Conservation (phyloP, 495 filamentous ascomycete species). For the Bacidia gigantensis region DNA sequence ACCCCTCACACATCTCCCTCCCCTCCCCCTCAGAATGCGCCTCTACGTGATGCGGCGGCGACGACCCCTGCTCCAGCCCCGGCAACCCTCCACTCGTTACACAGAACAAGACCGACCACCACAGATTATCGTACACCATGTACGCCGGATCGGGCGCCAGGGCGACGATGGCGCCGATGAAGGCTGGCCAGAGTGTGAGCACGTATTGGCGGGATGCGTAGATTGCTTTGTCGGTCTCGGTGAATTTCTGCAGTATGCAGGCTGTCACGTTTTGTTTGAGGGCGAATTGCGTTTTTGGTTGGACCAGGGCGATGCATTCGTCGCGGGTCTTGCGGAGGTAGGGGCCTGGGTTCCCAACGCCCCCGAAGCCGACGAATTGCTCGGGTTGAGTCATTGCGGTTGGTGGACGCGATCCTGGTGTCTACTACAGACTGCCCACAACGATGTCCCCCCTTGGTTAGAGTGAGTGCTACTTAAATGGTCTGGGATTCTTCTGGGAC, state of each 20-base stretch:
- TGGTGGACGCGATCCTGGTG: too few species aligned
- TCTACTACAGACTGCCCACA: too few species aligned
- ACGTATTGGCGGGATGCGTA: neutral
- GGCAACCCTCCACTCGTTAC: neutral
- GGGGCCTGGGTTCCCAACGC: too few species aligned
- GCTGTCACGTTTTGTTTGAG: too few species aligned
- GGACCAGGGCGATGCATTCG: too few species aligned
- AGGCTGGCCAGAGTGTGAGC: neutral
- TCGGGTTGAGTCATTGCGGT: too few species aligned
- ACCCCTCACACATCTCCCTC: neutral
- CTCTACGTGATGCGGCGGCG: neutral
- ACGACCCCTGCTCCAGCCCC: neutral
- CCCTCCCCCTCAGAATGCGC: neutral
- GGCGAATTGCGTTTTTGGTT: too few species aligned
- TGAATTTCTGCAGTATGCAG: neutral
- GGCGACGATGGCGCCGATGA: neutral
- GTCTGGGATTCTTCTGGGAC: too few species aligned
- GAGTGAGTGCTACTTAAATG: too few species aligned
- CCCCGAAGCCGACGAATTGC: too few species aligned
- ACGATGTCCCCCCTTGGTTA: too few species aligned
- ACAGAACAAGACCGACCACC: neutral
- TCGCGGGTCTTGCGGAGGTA: too few species aligned
- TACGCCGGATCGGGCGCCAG: neutral
- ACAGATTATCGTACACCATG: neutral
- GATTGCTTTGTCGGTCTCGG: neutral